Evolutionary conservation across 2,329 filamentous ascomycete species (phyloP).

Genomic region (Fusarium phyllophilum): DNA sequence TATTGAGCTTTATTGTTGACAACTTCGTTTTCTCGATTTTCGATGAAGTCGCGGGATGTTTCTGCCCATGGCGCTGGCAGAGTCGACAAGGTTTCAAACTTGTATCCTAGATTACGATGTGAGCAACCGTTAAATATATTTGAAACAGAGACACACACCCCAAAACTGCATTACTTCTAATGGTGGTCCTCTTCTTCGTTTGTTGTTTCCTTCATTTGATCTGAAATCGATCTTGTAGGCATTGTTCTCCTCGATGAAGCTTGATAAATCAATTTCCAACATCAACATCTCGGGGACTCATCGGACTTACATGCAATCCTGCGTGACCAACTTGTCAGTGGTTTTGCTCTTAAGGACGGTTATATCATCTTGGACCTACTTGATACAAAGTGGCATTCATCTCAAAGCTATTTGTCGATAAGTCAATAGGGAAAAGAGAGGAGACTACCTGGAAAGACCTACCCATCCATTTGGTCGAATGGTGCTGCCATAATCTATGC

Average conservation of each 20-base stretch:
- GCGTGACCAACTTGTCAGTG: constrained; percentile 33
- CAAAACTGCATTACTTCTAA: constrained; percentile 91
- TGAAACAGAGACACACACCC: constrained; percentile 63
- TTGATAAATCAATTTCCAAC: constrained; percentile 49
- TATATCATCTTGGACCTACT: constrained; percentile 63
- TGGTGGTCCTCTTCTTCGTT: constrained; percentile 56
- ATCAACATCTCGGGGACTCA: not conserved
- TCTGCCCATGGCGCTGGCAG: constrained; percentile 79
- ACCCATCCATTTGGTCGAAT: constrained; percentile 85
- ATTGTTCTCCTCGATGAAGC: constrained; percentile 94
- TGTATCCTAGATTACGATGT: constrained; percentile 74
- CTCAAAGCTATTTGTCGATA: constrained; percentile 72
- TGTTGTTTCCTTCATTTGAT: constrained; percentile 59
- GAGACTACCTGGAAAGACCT: constrained; percentile 40
- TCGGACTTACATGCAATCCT: constrained; percentile 64
- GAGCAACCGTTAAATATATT: not conserved
- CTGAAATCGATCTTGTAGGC: constrained; percentile 73
- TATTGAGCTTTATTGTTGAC: constrained; percentile 95
- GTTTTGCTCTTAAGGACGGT: not conserved
- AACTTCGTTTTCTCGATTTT: constrained; percentile 73
- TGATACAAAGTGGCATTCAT: constrained; percentile 96
- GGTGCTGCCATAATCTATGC: constrained; percentile 84
- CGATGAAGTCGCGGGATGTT: constrained; percentile 79
- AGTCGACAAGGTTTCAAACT: constrained; percentile 89
- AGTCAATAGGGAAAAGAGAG: constrained; percentile 13